Conservation (phyloP, 441 rosid genomes). For the Corymbia calophylla region DNA sequence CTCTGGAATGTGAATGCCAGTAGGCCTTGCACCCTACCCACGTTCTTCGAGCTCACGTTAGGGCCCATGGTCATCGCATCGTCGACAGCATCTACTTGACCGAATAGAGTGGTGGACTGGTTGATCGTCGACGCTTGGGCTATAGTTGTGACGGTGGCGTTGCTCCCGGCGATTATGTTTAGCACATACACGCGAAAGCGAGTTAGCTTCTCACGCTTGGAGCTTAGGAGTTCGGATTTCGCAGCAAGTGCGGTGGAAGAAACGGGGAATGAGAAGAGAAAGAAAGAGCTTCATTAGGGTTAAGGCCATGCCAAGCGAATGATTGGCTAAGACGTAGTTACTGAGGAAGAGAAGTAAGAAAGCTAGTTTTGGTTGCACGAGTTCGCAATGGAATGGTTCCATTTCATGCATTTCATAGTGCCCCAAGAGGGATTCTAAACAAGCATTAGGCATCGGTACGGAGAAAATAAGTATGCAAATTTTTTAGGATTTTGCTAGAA, state of each 20-base stretch:
- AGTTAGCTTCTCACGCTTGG: not conserved
- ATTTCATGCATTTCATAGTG: not conserved
- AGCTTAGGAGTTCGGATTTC: not conserved
- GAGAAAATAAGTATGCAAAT: not conserved
- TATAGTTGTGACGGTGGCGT: not conserved
- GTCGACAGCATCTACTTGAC: not conserved
- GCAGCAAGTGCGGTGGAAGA: not conserved
- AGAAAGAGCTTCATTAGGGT: not conserved
- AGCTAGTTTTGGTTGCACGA: not conserved
- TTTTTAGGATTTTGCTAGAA: too few relatives aligned
- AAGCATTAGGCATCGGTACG: too few relatives aligned
- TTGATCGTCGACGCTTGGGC: not conserved
- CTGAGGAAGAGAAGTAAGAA: not conserved
- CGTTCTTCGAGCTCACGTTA: not conserved
- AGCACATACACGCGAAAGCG: not conserved
- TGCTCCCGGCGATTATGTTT: not conserved
- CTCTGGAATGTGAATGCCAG: not conserved
- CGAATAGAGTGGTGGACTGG: not conserved
- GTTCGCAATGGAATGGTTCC: not conserved
- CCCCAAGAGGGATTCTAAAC: not conserved
- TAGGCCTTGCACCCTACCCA: not conserved
- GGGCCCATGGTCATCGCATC: not conserved
- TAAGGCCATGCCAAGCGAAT: not conserved
- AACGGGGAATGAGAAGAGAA: not conserved
- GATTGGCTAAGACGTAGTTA: not conserved